Conservation (phyloP, 2,329 filamentous ascomycete species). For the Pseudogymnoascus sp. region DNA sequence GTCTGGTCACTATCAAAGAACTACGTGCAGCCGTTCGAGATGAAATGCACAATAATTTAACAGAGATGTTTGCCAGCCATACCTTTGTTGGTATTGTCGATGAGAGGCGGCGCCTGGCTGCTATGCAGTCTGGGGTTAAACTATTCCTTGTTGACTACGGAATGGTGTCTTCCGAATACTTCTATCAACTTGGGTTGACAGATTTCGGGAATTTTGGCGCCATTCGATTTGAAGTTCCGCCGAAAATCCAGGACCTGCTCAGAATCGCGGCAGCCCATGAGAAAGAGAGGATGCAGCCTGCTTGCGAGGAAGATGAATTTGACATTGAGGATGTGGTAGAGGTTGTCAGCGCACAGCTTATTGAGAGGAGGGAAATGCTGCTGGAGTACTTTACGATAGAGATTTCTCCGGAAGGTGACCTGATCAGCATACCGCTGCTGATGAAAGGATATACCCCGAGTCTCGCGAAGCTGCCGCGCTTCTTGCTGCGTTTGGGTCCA, state of each 20-base stretch:
- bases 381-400: slow-evolving; percentile 87
- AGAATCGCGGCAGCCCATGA: slow-evolving; percentile 66
- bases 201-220: slow-evolving; percentile 92
- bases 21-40: slow-evolving; percentile 75
- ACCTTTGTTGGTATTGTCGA: slow-evolving; percentile 94
- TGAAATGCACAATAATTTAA: slow-evolving; percentile 74
- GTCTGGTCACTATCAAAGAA: slow-evolving; percentile 76
- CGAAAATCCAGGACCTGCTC: slow-evolving; percentile 64
- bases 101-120: slow-evolving; percentile 75
- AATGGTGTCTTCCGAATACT: slow-evolving; percentile 76
- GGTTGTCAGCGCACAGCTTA: slow-evolving; percentile 58
- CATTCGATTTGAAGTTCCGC: slow-evolving; percentile 70
- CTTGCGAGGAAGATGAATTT: slow-evolving; percentile 41
- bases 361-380: slow-evolving; percentile 76
- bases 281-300: slow-evolving; percentile 37
- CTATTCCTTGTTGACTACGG: slow-evolving; percentile 92
- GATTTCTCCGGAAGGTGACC: slow-evolving; percentile 67
- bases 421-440: slow-evolving; percentile 74
- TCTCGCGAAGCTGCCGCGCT: slow-evolving; percentile 78
- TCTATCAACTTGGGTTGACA: slow-evolving; percentile 90
- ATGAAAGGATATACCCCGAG: slow-evolving; percentile 83
- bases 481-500: slow-evolving; percentile 80
- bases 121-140: slow-evolving; percentile 87
- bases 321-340: slow-evolving; percentile 60
- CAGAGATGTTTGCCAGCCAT: slow-evolving; percentile 77